Evolutionary conservation across 2,329 filamentous ascomycete genomes (phyloP), one percentile per base, ranked within the genome.

Genomic region (Coleophoma cylindrospora): DNA sequence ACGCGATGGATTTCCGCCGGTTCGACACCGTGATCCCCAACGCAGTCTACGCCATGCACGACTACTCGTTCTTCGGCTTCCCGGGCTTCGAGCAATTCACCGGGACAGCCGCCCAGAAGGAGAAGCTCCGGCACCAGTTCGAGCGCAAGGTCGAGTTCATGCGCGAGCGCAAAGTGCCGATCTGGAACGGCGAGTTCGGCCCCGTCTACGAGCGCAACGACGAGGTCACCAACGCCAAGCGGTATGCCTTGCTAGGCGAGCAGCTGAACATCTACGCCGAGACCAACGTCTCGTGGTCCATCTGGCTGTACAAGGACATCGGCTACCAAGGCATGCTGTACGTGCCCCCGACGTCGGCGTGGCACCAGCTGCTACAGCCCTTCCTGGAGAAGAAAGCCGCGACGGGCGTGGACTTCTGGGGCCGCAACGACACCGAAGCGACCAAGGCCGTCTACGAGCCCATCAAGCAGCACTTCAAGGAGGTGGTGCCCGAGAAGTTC

Each of bases 291-390:
- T 68, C 71, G 48, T 84, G 80, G 81, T 75, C 68, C 13, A 84
- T 84, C 58, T 81, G 78, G 77, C 63, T 78, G 0, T 81, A 79
- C 63, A 81, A 81, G 60, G 77, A 81, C 51, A 73, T 81, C 37
- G 76, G 77, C 0, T 70, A 76, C 41, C 76, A 80, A 61, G 78
- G 77, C 6, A 79, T 81, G 76, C 66, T 77, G 0, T 74, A 77
- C 52, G 66, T 74, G 1, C 66, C 68, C 34, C 72, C 74, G 0
- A 61, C 73, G 11, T 73, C 69, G 8, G 56, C 68, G 2, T 81
- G 77, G 64, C 79, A 79, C 62, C 68, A 68, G 19, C 71, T 74
- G 2, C 71, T 83, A 40, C 59, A 68, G 15, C 70, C 73, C 0
- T 80, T 83, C 48, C 61, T 83, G 0, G 70, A 74, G 44, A 83